Base-by-base conservation (phyloP, 2,329 filamentous ascomycete genomes). In the Raffaelea ambrosiae region DNA sequence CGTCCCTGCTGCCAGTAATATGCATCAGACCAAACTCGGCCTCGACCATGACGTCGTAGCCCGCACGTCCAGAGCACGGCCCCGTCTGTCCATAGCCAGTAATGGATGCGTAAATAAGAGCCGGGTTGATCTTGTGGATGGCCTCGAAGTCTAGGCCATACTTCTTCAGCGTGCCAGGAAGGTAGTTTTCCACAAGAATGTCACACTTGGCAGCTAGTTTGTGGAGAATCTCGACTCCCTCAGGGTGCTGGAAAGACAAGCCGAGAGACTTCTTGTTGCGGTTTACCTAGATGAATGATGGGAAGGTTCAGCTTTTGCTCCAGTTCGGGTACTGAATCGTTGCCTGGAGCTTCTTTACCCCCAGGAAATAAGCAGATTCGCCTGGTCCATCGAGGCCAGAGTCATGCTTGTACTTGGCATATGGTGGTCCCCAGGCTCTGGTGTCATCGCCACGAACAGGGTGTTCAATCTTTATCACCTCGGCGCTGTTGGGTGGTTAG, bases 21-120 rank as follows among this genome's bases (percentile, higher is more conserved):
- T 98, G 93, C 93, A 98, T 98, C 48, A 98, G 70, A 1, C 93
- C 93, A 68, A 98, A 90, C 63, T 97, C 93, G 51, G 93, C 93
- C 70, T 98, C 93, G 11, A 98, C 91, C 91, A 98, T 98, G 56
- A 98, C 93, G 66, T 98, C 93, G 72, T 98, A 98, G 4, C 93
- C 93, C 3, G 93, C 89, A 14, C 93, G 78, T 54, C 82, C 79
- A 5, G 84, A 81, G 65, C 95, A 95, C 0, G 93, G 93, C 0
- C 93, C 93, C 1, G 87, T 95, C 63, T 98, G 93, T 2, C 93
- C 93, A 61, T 97, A 98, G 1, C 93, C 93, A 0, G 93, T 98
- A 58, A 98, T 95, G 56, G 88, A 95, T 14, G 91, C 89, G 61
- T 98, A 98, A 56, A 98, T 87, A 42, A 98, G 73, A 5, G 74